Conservation (phyloP, 2,329 filamentous ascomycete species). For the Paraphoma sp. region DNA sequence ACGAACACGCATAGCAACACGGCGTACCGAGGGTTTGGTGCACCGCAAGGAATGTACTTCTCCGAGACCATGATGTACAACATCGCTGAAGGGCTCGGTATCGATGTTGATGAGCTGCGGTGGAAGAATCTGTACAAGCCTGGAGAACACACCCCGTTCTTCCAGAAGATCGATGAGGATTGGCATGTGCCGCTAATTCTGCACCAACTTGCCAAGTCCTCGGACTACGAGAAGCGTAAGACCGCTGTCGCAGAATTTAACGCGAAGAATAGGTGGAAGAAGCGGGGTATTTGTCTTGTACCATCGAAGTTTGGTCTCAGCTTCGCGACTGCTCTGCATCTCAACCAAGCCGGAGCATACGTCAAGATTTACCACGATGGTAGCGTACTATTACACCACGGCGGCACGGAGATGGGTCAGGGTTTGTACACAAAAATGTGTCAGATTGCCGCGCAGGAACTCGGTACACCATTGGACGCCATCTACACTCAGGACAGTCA, state of each 20-base stretch:
- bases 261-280: constrained; percentile 84
- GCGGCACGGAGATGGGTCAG: constrained; percentile 97
- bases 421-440: constrained; percentile 95
- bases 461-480: constrained; percentile 79
- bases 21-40: constrained; percentile 93
- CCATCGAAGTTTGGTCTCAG: constrained; percentile 98
- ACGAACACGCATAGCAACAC: constrained; percentile 98
- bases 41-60: constrained; percentile 94
- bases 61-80: constrained; percentile 87
- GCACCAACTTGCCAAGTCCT: constrained; percentile 78
- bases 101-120: constrained; percentile 79
- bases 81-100: constrained; percentile 83
- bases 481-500: constrained; percentile 90
- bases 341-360: constrained; percentile 92
- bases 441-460: constrained; percentile 89
- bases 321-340: constrained; percentile 84
- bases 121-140: constrained; percentile 85
- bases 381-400: constrained; percentile 88
- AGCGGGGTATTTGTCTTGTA: constrained; percentile 82
- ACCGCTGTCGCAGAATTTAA: constrained; percentile 80
- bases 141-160: constrained; percentile 83
- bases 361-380: constrained; percentile 97
- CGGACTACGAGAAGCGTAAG: constrained; percentile 73
- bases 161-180: constrained; percentile 78
- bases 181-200: constrained; percentile 96